phyloP scores from a whole-genome alignment of 192 early-diverging fungal genomes.

The Dimargaris cristalligena region DNA sequence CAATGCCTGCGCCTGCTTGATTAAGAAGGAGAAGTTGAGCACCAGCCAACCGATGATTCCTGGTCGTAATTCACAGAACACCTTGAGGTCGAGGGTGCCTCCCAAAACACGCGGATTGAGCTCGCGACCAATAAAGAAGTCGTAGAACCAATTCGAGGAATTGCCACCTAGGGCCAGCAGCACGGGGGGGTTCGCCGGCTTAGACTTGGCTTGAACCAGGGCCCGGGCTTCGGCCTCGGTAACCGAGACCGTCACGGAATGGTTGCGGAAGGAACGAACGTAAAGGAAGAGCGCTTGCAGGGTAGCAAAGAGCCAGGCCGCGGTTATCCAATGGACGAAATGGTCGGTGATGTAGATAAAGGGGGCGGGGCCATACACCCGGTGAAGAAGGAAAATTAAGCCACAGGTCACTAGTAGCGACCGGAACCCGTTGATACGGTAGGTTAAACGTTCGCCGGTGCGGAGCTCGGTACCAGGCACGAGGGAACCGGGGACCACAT shows the following conservation, averaged over 20 bases:
- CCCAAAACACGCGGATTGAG: constrained; percentile 86
- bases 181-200: constrained; percentile 23
- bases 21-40: constrained; percentile 57
- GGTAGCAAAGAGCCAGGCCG: constrained; percentile 49
- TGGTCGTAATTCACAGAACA: constrained; percentile 82
- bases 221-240: too few relatives aligned
- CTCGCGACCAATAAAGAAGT: constrained; percentile 93
- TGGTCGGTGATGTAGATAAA: constrained; percentile 74
- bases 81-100: constrained; percentile 78
- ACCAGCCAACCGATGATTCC: constrained; percentile 83
- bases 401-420: constrained; percentile 34
- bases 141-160: constrained; percentile 78
- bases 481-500: constrained; percentile 47
- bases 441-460: constrained; percentile 51
- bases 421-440: constrained; percentile 70
- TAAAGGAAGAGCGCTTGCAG: constrained; percentile 54
- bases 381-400: constrained; percentile 22
- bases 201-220: constrained; percentile 15
- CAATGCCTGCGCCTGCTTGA: constrained; percentile 50
- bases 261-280: constrained; percentile 48
- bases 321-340: constrained; percentile 49
- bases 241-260: too few relatives aligned
- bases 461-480: constrained; percentile 52
- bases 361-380: constrained; percentile 32
- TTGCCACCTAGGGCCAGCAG: constrained; percentile 75